These are phyloP conservation scores for Trichoderma lentiforme DNA, from an alignment of 2,329 filamentous ascomycete species.

Conservation along the genomic window DNA sequence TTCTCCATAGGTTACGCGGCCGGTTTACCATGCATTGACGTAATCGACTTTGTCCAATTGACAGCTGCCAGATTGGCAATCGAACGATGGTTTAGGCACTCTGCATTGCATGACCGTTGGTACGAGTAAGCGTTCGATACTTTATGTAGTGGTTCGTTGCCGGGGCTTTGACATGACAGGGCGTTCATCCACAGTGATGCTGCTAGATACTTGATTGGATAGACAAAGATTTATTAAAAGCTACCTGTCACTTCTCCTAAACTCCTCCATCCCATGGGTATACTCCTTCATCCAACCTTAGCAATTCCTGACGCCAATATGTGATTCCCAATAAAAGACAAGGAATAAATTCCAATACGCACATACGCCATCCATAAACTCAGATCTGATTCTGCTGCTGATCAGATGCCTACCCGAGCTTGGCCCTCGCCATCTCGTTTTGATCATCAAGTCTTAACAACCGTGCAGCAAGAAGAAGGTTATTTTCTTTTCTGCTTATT, in stretches of 20 bases:
- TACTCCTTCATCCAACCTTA: background rate
- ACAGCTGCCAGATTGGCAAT: background rate
- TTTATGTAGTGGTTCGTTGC: background rate
- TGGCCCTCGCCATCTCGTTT: background rate
- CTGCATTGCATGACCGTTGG: background rate
- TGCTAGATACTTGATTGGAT: background rate
- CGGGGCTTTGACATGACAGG: background rate
- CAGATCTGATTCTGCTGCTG: too few relatives aligned
- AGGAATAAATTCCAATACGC: background rate
- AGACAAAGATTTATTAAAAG: background rate
- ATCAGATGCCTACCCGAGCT: background rate
- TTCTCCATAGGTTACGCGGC: background rate
- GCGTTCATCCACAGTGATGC: background rate
- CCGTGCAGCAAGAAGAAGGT: background rate
- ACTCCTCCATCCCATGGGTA: background rate
- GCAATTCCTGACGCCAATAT: background rate
- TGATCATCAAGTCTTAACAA: background rate
- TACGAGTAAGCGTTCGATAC: background rate
- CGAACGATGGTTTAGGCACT: background rate
- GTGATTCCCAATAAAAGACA: background rate
- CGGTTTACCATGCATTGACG: background rate
- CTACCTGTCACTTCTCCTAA: background rate
- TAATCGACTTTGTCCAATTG: background rate
- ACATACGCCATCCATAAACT: background rate
- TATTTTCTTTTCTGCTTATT: background rate